A percentile compares a stretch with the other conserved stretches of the same genome.
These are phyloP conservation scores for Saccharum hybrid DNA, from an alignment of 202 grass and related monocot species.

Conservation along the genomic window DNA sequence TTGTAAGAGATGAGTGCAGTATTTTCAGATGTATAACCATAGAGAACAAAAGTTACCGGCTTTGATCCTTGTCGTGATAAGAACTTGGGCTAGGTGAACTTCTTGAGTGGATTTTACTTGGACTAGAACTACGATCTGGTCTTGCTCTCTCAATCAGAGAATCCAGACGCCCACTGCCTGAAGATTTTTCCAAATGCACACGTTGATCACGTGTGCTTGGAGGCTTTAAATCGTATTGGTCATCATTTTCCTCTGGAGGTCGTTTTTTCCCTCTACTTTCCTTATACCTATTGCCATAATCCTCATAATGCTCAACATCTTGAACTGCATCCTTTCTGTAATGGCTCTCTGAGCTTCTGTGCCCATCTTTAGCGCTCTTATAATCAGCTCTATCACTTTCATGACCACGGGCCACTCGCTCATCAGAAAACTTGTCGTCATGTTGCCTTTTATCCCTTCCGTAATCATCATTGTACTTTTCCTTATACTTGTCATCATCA, in stretches of 20 bases:
- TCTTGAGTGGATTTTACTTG: slow-evolving; percentile 67
- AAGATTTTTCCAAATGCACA: slow-evolving; percentile 66
- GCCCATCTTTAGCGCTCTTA: slow-evolving; percentile 74
- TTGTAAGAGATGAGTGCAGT: slow-evolving; percentile 25
- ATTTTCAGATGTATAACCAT: slow-evolving; percentile 27
- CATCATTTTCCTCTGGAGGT: slow-evolving; percentile 67
- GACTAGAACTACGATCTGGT: slow-evolving; percentile 71
- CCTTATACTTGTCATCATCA: slow-evolving; percentile 78
- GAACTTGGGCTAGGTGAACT: slow-evolving; percentile 63
- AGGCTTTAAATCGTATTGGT: slow-evolving; percentile 57
- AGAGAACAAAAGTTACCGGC: slow-evolving; percentile 62
- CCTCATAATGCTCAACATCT: slow-evolving; percentile 68
- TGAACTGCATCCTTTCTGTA: slow-evolving; percentile 69
- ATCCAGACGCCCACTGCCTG: slow-evolving; percentile 58
- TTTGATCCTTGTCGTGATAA: slow-evolving; percentile 81
- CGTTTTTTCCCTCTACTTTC: slow-evolving; percentile 73
- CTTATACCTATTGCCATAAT: slow-evolving; percentile 63
- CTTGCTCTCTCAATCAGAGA: slow-evolving; percentile 67
- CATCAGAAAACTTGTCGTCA: slow-evolving; percentile 69
- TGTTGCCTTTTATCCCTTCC: slow-evolving; percentile 70
- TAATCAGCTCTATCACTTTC: slow-evolving; percentile 62
- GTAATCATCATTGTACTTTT: slow-evolving; percentile 68
- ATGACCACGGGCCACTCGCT: slow-evolving; percentile 47
- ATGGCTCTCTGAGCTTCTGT: slow-evolving; percentile 61
- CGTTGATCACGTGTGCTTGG: slow-evolving; percentile 54